phyloP scores from a whole-genome alignment of 192 early-diverging fungal genomes.

The Podila clonocystis region DNA sequence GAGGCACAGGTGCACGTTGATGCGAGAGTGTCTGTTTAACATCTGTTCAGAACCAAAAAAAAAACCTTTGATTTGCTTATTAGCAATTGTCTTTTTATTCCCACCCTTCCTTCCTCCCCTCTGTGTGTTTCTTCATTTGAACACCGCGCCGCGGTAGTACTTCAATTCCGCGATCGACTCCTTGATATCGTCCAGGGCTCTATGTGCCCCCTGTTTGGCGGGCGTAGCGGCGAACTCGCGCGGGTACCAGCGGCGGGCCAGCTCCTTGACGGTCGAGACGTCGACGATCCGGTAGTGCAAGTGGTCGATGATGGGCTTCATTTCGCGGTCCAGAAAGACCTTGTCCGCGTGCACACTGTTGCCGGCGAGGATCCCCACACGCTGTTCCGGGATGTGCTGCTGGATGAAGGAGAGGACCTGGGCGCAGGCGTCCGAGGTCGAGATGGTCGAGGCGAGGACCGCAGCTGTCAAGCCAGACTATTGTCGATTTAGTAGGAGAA shows the following conservation, averaged over 20 bases:
- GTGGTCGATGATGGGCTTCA: slow-evolving; percentile 77
- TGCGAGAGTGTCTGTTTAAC: too few relatives aligned
- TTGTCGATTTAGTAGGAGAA: not conserved
- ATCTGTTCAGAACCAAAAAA: too few relatives aligned
- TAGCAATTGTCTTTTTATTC: too few relatives aligned
- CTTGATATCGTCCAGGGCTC: slow-evolving; percentile 92
- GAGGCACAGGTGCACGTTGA: too few relatives aligned
- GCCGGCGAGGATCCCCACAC: slow-evolving; percentile 83
- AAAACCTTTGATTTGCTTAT: too few relatives aligned
- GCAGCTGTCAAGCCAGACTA: slow-evolving; percentile 82
- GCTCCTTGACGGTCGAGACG: slow-evolving; percentile 93
- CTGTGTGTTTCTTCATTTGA: slow-evolving; percentile 52
- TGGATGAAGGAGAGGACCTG: slow-evolving; percentile 81
- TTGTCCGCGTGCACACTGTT: slow-evolving; percentile 96
- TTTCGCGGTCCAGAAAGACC: slow-evolving; percentile 82
- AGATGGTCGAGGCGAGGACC: slow-evolving; percentile 74
- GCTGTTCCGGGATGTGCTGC: slow-evolving; percentile 66
- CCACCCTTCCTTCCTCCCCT: not conserved
- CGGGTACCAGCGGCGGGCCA: slow-evolving; percentile 83
- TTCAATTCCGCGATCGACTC: slow-evolving; percentile 92
- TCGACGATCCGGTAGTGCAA: slow-evolving; percentile 91
- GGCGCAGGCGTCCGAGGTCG: slow-evolving; percentile 74
- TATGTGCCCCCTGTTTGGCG: slow-evolving; percentile 68
- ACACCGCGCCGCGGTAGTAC: slow-evolving; percentile 74
- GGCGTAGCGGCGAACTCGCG: slow-evolving; percentile 62